A percentile compares a stretch with the other conserved stretches of the same genome.
These are phyloP conservation scores for Acacia crassicarpa DNA, from an alignment of 306 rosid species.

Conservation along the genomic window DNA sequence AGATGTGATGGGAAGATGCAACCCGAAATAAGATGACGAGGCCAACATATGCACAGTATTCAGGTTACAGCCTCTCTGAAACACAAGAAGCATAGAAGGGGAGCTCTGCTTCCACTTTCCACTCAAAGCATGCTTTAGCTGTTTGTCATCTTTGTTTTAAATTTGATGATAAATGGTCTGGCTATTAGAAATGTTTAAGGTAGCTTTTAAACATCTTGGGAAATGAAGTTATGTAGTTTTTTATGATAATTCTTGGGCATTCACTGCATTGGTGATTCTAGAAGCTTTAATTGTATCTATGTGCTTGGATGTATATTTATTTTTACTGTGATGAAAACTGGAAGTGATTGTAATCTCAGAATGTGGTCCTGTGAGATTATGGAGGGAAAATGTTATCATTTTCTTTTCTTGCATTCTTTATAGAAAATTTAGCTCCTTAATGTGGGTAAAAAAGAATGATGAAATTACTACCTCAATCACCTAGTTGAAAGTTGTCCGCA, in stretches of 20 bases:
- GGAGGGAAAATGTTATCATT: not conserved
- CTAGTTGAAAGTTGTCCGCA: not conserved
- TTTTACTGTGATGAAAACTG: not conserved
- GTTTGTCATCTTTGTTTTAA: slow-evolving; percentile 18
- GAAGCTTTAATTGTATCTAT: not conserved
- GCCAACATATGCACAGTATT: not conserved
- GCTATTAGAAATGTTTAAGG: not conserved
- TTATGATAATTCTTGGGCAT: not conserved
- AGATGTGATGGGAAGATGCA: not conserved
- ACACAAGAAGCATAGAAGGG: not conserved
- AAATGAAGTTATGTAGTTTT: not conserved
- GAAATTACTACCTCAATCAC: not conserved
- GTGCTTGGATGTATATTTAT: not conserved
- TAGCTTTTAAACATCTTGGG: not conserved
- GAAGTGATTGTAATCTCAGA: not conserved
- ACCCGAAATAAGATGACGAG: not conserved
- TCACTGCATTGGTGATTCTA: not conserved
- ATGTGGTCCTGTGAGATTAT: not conserved
- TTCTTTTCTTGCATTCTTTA: not conserved
- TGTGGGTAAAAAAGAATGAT: not conserved
- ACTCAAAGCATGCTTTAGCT: not conserved
- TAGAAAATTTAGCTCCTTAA: not conserved
- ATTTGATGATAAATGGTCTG: slow-evolving; percentile 14
- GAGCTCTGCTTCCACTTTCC: not conserved
- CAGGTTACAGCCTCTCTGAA: not conserved